These are phyloP conservation scores for Pyrenula aspistea DNA, from an alignment of 495 filamentous ascomycete genomes.

Conservation along the genomic window DNA sequence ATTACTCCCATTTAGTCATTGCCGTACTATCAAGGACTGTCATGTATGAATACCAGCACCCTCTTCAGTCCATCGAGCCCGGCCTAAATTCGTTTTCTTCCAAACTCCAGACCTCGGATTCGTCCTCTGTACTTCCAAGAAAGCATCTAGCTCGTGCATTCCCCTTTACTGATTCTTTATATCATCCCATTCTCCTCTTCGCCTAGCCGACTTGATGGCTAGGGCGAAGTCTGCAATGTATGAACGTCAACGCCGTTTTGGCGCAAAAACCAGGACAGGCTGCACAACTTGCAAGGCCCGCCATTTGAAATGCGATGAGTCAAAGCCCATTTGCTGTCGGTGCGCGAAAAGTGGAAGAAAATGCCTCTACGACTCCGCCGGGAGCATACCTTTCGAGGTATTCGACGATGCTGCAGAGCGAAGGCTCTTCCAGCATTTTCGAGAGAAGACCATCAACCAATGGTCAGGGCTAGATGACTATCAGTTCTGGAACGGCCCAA, in stretches of 20 bases:
- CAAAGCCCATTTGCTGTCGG: slow-evolving; percentile 39
- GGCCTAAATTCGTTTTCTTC: too few species aligned
- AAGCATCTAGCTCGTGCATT: too few species aligned
- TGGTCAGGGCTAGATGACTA: slow-evolving; percentile 30
- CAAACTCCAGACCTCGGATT: too few species aligned
- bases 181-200: background rate
- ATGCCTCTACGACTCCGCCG: slow-evolving; percentile 11
- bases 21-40: too few species aligned
- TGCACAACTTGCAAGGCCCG: slow-evolving; percentile 46
- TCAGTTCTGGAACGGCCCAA: slow-evolving; percentile 36
- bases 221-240: background rate
- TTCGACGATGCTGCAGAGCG: slow-evolving; percentile 21
- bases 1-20: too few species aligned
- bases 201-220: too few species aligned
- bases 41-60: too few species aligned
- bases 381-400: background rate
- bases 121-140: too few species aligned
- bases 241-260: background rate
- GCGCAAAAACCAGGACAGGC: slow-evolving; percentile 24
- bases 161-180: too few species aligned
- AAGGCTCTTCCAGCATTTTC: slow-evolving; percentile 48
- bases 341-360: slow-evolving; percentile 37
- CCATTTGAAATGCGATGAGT: slow-evolving; percentile 55
- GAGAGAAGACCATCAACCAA: slow-evolving; percentile 33
- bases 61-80: too few species aligned